Evolutionary conservation across 1,284 basidiomycete species (phyloP).

Genomic region (Papiliotrema terrestris): DNA sequence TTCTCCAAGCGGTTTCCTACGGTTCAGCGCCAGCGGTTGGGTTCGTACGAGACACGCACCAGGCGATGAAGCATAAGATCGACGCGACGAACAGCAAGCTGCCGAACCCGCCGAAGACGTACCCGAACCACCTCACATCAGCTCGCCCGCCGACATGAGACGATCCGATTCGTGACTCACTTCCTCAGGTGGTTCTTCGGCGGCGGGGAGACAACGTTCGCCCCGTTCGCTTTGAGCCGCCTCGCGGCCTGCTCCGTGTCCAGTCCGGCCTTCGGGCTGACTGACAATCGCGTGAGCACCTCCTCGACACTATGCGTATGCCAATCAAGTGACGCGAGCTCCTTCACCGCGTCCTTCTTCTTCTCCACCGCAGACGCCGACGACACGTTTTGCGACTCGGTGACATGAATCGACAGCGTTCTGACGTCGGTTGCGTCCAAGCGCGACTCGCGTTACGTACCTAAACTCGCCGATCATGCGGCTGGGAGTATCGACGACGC

Average conservation of each 20-base stretch:
- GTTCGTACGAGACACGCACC: slow-evolving; percentile 26
- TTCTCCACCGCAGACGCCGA: background rate
- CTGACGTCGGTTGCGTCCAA: slow-evolving; percentile 9
- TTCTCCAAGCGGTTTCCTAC: slow-evolving; percentile 52
- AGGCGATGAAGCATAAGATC: slow-evolving; percentile 53
- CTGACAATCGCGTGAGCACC: slow-evolving; percentile 54
- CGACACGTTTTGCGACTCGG: slow-evolving; percentile 31
- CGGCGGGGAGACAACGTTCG: slow-evolving; percentile 49
- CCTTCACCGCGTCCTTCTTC: slow-evolving; percentile 25
- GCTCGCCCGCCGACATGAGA: background rate
- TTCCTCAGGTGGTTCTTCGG: slow-evolving; percentile 45
- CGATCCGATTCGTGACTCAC: slow-evolving; percentile 11
- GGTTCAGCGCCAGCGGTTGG: slow-evolving; percentile 2
- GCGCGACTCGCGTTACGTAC: slow-evolving; percentile 13
- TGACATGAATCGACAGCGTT: slow-evolving; percentile 44
- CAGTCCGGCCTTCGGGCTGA: slow-evolving; percentile 53
- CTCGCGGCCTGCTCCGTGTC: slow-evolving; percentile 55
- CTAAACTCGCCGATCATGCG: slow-evolving; percentile 41
- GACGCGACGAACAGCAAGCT: slow-evolving; percentile 57
- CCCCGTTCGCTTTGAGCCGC: slow-evolving; percentile 49
- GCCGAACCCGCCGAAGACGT: slow-evolving; percentile 57
- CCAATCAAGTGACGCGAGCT: slow-evolving; percentile 54
- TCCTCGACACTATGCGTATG: slow-evolving; percentile 54
- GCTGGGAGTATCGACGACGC: slow-evolving; percentile 20
- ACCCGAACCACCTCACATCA: slow-evolving; percentile 43